These are phyloP conservation scores for Hyphodiscus sp. DNA, from an alignment of 2,329 filamentous ascomycete genomes.

Conservation along the genomic window DNA sequence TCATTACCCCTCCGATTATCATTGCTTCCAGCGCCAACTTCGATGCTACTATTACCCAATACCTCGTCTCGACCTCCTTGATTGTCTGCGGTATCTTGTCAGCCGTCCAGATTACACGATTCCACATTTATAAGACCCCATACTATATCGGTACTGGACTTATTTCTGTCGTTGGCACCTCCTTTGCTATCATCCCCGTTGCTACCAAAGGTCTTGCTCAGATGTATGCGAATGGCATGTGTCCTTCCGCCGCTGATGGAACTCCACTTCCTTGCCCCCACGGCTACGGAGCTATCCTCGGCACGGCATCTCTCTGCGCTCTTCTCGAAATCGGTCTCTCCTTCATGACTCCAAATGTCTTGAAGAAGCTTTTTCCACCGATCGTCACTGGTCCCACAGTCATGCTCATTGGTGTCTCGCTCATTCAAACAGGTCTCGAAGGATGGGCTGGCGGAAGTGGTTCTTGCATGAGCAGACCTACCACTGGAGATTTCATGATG, in stretches of 20 bases:
- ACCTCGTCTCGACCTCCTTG: slow-evolving; percentile 51
- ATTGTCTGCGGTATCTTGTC: slow-evolving; percentile 75
- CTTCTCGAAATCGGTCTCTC: slow-evolving; percentile 68
- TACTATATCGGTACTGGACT: slow-evolving; percentile 75
- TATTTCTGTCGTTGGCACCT: slow-evolving; percentile 73
- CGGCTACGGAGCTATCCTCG: slow-evolving; percentile 70
- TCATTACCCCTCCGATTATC: slow-evolving; percentile 71
- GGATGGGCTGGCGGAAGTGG: slow-evolving; percentile 75
- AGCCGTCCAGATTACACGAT: slow-evolving; percentile 68
- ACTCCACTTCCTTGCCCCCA: slow-evolving; percentile 66
- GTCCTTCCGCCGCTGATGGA: slow-evolving; percentile 42
- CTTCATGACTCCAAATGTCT: slow-evolving; percentile 61
- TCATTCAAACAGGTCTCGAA: slow-evolving; percentile 66
- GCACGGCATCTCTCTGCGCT: slow-evolving; percentile 59
- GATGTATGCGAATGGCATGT: slow-evolving; percentile 53
- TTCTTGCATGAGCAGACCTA: slow-evolving; percentile 43
- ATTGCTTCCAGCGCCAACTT: slow-evolving; percentile 56
- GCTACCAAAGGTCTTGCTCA: slow-evolving; percentile 65
- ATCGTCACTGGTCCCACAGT: slow-evolving; percentile 70
- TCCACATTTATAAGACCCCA: slow-evolving; percentile 63
- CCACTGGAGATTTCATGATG: slow-evolving; percentile 47
- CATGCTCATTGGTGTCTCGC: slow-evolving; percentile 65
- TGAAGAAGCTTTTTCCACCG: slow-evolving; percentile 72
- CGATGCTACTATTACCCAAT: slow-evolving; percentile 54
- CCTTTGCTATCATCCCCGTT: slow-evolving; percentile 70